Conservation (phyloP, 1,284 basidiomycete genomes). For the Tylopilus sp. region DNA sequence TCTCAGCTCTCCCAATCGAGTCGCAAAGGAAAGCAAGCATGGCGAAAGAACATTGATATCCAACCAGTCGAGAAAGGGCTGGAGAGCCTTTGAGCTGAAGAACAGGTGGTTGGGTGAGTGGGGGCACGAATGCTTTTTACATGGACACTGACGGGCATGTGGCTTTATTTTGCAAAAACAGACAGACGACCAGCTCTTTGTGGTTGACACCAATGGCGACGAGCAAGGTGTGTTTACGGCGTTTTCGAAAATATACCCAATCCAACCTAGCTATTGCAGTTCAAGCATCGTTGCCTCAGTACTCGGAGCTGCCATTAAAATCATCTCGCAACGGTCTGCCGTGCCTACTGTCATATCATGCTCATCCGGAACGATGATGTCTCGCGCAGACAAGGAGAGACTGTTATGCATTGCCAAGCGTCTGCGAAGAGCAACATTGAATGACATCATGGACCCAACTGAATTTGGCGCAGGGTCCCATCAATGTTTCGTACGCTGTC, state of each 20-base stretch:
- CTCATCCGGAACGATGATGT: slow-evolving; percentile 35
- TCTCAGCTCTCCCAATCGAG: slow-evolving; percentile 55
- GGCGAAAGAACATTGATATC: slow-evolving; percentile 90
- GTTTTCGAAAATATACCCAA: not conserved
- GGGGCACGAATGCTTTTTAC: not conserved
- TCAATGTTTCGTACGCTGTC: slow-evolving; percentile 65
- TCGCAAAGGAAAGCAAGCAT: slow-evolving; percentile 87
- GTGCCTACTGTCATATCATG: slow-evolving; percentile 77
- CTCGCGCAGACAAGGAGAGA: slow-evolving; percentile 68
- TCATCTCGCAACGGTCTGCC: slow-evolving; percentile 81
- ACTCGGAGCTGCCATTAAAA: slow-evolving; percentile 64
- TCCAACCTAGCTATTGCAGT: slow-evolving; percentile 43
- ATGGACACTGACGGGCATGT: slow-evolving; percentile 5
- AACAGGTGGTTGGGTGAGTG: slow-evolving; percentile 72
- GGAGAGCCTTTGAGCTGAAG: slow-evolving; percentile 74
- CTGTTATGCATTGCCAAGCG: slow-evolving; percentile 74
- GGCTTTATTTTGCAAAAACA: slow-evolving; percentile 63
- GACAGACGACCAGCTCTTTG: slow-evolving; percentile 72
- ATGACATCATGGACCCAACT: slow-evolving; percentile 61
- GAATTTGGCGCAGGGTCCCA: slow-evolving; percentile 56
- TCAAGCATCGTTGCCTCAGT: slow-evolving; percentile 55
- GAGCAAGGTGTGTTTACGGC: slow-evolving; percentile 58
- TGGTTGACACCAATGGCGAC: slow-evolving; percentile 78
- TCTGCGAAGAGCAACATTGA: slow-evolving; percentile 66
- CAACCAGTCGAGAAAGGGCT: slow-evolving; percentile 71